Evolutionary conservation across 441 rosid species (phyloP).

Genomic region (Dalechampia spathulata): DNA sequence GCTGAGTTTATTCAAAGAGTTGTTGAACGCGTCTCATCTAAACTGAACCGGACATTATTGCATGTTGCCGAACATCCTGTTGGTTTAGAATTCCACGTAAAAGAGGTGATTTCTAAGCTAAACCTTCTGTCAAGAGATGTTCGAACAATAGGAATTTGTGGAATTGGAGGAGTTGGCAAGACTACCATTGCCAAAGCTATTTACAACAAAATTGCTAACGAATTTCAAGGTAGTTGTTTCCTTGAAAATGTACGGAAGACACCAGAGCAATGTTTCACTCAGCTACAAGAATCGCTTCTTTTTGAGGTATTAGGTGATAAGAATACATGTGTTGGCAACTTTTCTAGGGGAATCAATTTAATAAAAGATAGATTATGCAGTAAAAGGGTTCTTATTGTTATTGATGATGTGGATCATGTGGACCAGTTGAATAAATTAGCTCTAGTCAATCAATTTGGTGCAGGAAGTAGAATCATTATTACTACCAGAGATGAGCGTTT

Average conservation of each 20-base stretch:
- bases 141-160: constrained; percentile 11
- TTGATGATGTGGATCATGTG: constrained; percentile 18
- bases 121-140: constrained; percentile 9
- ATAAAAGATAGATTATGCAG: constrained; percentile 10
- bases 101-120: constrained; percentile 9
- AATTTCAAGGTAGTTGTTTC: constrained; percentile 17
- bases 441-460: constrained; percentile 12
- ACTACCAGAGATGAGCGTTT: constrained; percentile 17
- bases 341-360: constrained; percentile 10
- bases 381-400: constrained; percentile 16
- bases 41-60: constrained; percentile 6
- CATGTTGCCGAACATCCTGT: constrained; percentile 16
- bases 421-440: constrained; percentile 11
- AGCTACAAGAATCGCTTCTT: constrained; percentile 13
- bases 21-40: constrained; percentile 7
- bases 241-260: constrained; percentile 13
- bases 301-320: constrained; percentile 10
- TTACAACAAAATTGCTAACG: constrained; percentile 8
- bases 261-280: constrained; percentile 3
- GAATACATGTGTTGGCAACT: neutral
- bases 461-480: constrained; percentile 18
- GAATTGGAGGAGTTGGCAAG: constrained; percentile 21
- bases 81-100: constrained; percentile 13
- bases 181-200: constrained; percentile 17
- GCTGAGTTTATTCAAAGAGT: constrained; percentile 9